These are phyloP conservation scores for Isabelozyma rhagii DNA, from an alignment of 805 yeast genomes.

Conservation along the genomic window DNA sequence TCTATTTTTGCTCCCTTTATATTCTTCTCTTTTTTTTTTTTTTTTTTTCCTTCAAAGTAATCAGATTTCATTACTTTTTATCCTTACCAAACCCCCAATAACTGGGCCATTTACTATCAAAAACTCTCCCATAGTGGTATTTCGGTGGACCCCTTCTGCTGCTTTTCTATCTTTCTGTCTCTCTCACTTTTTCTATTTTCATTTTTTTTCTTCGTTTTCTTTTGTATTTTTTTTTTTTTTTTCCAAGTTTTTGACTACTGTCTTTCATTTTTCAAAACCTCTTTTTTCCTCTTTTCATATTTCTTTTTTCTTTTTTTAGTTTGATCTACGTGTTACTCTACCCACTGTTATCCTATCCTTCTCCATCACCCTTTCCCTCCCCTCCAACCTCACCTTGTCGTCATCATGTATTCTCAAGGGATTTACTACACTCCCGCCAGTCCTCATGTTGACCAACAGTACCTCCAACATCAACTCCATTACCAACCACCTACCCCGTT, in stretches of 20 bases:
- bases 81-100: neutral
- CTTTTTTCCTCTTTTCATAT: too few relatives aligned
- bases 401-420: neutral
- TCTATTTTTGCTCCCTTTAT: too few relatives aligned
- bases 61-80: neutral
- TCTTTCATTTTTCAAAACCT: too few relatives aligned
- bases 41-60: too few relatives aligned
- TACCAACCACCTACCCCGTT: constrained; percentile 42
- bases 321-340: neutral
- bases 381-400: too few relatives aligned
- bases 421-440: neutral
- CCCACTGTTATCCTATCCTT: too few relatives aligned
- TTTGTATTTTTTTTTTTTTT: too few relatives aligned
- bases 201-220: neutral
- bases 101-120: neutral
- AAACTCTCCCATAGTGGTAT: neutral
- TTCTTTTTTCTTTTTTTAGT: too few relatives aligned
- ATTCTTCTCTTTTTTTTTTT: too few relatives aligned
- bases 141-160: neutral
- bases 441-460: neutral
- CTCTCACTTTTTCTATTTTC: neutral
- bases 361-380: too few relatives aligned
- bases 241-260: neutral
- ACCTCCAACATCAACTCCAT: neutral
- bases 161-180: neutral